Evolutionary conservation across 306 rosid genomes (phyloP), one percentile per base, ranked within the genome.

Genomic region (Lathyrus tuberosus): DNA sequence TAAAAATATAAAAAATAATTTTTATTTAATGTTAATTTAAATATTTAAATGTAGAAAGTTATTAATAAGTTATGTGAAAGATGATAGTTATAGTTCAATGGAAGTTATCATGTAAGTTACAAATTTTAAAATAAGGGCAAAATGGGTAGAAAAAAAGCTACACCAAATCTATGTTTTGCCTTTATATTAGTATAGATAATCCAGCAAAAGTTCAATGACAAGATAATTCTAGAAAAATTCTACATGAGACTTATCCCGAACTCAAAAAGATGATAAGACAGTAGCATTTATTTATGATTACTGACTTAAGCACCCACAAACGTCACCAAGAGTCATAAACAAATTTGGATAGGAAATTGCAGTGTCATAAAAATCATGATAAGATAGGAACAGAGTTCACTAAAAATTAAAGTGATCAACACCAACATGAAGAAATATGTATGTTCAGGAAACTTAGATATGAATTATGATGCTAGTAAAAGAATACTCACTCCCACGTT

Each of bases 291-390:
- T 38, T 26, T 26, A 26, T 24, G 26, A 67, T 53, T 62, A 62
- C 33, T 12, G 30, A 69, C 72, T 8, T 15, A 52, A 10, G 49
- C 6, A 38, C 28, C 54, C 13, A 18, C 9, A 51, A 54, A 66
- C 76, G 46, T 74, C 77, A 46, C 31, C 31, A 30, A 43, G 58
- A 72, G 13, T 17, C 63, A 33, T 67, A 54, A 40, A 48, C 14
- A 6, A 69, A 57, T 46, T 44, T 67, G 24, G 74, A 71, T 48
- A 49, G 65, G 42, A 65, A 65, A 66, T 42, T 46, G 15, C 42
- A 58, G 48, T 60, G 20, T 20, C 67, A 18, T 42, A 52, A 26
- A 73, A 47, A 65, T 49, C 41, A 33, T 51, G 65, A 65, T 47
- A 68, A 48, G 46, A 24, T 46, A 38, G 31, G 58, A 73, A 30